Conservation (phyloP, 352 stramenopile species). For the Globisporangium sylvaticum region DNA sequence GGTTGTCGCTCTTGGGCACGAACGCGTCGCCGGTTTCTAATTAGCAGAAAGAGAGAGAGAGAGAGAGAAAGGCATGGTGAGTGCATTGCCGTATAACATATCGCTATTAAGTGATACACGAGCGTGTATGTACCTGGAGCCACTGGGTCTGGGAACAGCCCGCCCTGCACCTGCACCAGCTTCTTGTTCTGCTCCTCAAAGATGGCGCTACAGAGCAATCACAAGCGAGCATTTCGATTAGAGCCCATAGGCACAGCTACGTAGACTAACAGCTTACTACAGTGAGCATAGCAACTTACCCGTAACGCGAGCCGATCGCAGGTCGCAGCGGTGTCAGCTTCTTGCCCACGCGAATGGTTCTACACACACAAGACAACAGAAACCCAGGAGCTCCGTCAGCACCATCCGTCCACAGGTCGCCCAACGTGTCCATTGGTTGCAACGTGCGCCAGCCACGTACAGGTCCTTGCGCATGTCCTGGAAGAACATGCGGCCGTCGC, state of each 20-base stretch:
- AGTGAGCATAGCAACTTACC: slow-evolving; percentile 25
- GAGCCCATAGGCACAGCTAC: background rate
- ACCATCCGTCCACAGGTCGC: background rate
- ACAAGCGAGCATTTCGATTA: background rate
- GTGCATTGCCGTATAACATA: no score
- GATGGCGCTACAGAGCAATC: slow-evolving; percentile 39
- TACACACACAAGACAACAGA: slow-evolving; percentile 9
- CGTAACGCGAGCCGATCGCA: slow-evolving; percentile 71
- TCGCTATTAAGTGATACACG: background rate
- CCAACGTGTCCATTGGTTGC: background rate
- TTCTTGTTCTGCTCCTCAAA: slow-evolving; percentile 86
- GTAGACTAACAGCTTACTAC: background rate
- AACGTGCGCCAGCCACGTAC: slow-evolving; percentile 22
- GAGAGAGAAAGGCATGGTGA: background rate
- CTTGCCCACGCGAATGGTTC: slow-evolving; percentile 78
- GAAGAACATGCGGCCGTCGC: slow-evolving; percentile 84
- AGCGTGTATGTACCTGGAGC: slow-evolving; percentile 40
- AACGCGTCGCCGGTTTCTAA: slow-evolving; percentile 79
- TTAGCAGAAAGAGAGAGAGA: background rate
- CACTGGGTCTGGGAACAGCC: slow-evolving; percentile 79
- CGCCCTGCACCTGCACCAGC: slow-evolving; percentile 61
- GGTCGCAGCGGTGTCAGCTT: slow-evolving; percentile 65
- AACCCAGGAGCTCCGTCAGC: background rate
- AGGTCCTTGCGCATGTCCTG: slow-evolving; percentile 67
- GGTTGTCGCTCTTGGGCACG: slow-evolving; percentile 73